phyloP scores from a whole-genome alignment of 2,329 filamentous ascomycete genomes.

The Aphanoascus verrucosus region DNA sequence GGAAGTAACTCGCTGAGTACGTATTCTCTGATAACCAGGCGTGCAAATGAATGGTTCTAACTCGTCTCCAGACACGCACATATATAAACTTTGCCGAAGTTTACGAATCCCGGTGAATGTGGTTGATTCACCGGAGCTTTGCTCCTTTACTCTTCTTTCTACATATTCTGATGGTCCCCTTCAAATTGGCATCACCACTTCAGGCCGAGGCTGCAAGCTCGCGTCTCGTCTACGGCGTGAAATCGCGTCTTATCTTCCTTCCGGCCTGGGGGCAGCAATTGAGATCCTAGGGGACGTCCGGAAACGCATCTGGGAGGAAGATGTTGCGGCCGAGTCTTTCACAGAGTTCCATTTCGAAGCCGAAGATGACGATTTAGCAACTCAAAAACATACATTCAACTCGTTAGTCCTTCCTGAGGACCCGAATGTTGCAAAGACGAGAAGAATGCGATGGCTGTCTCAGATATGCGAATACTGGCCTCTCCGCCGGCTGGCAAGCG shows the following conservation, averaged over 20 bases:
- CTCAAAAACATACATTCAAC: slow-evolving; percentile 74
- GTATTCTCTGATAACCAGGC: slow-evolving; percentile 14
- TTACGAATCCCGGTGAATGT: slow-evolving; percentile 89
- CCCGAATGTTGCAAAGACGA: slow-evolving; percentile 59
- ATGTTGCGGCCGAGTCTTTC: slow-evolving; percentile 43
- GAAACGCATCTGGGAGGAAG: slow-evolving; percentile 61
- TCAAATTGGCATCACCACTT: slow-evolving; percentile 91
- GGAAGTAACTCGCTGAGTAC: slow-evolving; percentile 41
- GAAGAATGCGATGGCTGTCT: slow-evolving; percentile 82
- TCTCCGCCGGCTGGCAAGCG: slow-evolving; percentile 63
- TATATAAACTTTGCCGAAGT: slow-evolving; percentile 64
- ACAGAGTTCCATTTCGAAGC: slow-evolving; percentile 35
- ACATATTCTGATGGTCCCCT: slow-evolving; percentile 83
- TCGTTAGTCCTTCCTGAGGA: slow-evolving; percentile 62
- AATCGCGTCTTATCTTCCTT: slow-evolving; percentile 67
- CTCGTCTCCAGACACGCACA: slow-evolving; percentile 44
- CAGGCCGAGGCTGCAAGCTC: slow-evolving; percentile 86
- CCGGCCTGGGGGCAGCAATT: slow-evolving; percentile 64
- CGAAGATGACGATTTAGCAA: slow-evolving; percentile 39
- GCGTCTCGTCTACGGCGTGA: slow-evolving; percentile 81
- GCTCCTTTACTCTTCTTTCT: slow-evolving; percentile 80
- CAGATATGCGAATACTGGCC: slow-evolving; percentile 99
- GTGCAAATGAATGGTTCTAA: neutral
- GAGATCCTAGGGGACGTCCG: slow-evolving; percentile 64
- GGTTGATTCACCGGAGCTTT: slow-evolving; percentile 72